These are phyloP conservation scores for Kuraishia piskuri DNA, from an alignment of 805 yeast genomes.

Conservation along the genomic window DNA sequence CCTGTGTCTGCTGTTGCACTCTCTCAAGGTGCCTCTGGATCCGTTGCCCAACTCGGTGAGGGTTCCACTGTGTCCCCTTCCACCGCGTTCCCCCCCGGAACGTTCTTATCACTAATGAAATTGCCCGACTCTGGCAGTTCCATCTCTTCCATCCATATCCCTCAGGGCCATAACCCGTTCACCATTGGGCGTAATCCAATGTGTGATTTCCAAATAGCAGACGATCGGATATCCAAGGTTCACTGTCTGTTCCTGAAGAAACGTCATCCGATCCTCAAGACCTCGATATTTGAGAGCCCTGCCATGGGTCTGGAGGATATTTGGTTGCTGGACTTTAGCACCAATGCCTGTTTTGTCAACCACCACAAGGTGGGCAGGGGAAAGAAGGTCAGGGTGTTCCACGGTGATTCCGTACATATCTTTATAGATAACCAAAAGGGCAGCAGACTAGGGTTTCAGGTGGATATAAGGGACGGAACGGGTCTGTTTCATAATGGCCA, in stretches of 20 bases:
- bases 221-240: constrained; percentile 71
- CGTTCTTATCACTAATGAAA: constrained; percentile 55
- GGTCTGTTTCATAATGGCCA: constrained; percentile 53
- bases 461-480: constrained; percentile 48
- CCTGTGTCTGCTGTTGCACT: too few relatives aligned
- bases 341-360: constrained; percentile 74
- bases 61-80: too few relatives aligned
- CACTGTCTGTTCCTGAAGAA: constrained; percentile 67
- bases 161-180: constrained; percentile 59
- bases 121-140: constrained; percentile 33
- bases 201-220: constrained; percentile 54
- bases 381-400: constrained; percentile 47
- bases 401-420: constrained; percentile 60
- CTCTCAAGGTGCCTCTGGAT: too few relatives aligned
- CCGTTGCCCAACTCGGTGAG: too few relatives aligned
- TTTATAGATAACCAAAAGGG: constrained; percentile 50
- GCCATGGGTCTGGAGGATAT: constrained; percentile 64
- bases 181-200: constrained; percentile 66
- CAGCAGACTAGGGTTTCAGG: constrained; percentile 45
- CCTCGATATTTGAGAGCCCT: constrained; percentile 56
- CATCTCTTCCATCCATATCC: constrained; percentile 42
- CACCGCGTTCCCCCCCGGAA: constrained; percentile 37
- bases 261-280: constrained; percentile 47
- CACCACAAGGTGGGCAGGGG: constrained; percentile 50
- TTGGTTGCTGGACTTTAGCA: constrained; percentile 74